A percentile compares a stretch with the other conserved stretches of the same genome.
Evolutionary conservation across 1,139 yeast species (phyloP).

Genomic region (Yamadazyma spencermartinsiae): DNA sequence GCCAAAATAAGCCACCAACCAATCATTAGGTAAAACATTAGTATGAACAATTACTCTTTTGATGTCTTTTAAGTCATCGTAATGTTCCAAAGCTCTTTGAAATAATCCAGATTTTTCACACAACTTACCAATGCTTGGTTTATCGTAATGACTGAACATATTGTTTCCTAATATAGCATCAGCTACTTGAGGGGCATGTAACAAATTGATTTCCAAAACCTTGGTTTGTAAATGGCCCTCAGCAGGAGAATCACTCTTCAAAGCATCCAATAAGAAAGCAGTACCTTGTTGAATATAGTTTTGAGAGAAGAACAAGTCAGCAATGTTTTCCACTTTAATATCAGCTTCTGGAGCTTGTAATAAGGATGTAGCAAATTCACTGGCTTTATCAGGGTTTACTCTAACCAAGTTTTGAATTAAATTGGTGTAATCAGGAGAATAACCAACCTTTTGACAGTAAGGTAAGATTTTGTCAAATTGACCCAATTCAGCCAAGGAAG

Average conservation of each 20-base stretch:
- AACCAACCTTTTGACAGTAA: constrained; percentile 86
- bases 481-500: constrained; percentile 91
- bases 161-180: constrained; percentile 96
- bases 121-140: constrained; percentile 85
- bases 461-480: constrained; percentile 96
- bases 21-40: constrained; percentile 81
- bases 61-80: constrained; percentile 91
- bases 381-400: constrained; percentile 95
- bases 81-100: constrained; percentile 95
- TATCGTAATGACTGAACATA: constrained; percentile 95
- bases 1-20: constrained; percentile 93
- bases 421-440: constrained; percentile 87
- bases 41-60: constrained; percentile 93
- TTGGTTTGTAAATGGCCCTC: constrained; percentile 97
- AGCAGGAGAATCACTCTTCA: constrained; percentile 90
- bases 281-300: constrained; percentile 97
- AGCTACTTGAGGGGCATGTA: constrained; percentile 99
- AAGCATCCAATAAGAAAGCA: constrained; percentile 94
- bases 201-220: constrained; percentile 85
- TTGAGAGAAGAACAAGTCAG: constrained; percentile 93
- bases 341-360: constrained; percentile 63
- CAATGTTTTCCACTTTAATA: constrained; percentile 79
- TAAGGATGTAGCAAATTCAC: constrained; percentile 92
- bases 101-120: constrained; percentile 93
- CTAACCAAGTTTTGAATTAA: constrained; percentile 89